Conservation (phyloP, 164 flowering plant species). For the Vitis labrusca region DNA sequence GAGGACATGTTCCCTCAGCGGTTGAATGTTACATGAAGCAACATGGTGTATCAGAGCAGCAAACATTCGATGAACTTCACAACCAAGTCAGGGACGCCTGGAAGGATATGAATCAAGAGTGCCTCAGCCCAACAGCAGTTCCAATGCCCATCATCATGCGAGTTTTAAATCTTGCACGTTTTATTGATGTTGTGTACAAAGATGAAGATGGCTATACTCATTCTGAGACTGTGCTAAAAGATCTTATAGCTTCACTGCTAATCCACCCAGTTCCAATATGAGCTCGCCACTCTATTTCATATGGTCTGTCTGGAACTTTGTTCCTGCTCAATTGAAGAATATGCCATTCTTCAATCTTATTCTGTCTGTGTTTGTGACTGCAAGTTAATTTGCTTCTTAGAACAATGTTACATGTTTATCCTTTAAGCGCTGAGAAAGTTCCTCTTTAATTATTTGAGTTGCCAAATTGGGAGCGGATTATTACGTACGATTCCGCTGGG, state of each 20-base stretch:
- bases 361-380: too few relatives aligned
- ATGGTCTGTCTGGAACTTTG: too few relatives aligned
- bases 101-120: not conserved
- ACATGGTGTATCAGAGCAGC: constrained; percentile 20
- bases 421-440: too few relatives aligned
- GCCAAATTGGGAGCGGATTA: too few relatives aligned
- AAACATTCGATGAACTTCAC: constrained; percentile 8
- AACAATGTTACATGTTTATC: too few relatives aligned
- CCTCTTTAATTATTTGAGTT: too few relatives aligned
- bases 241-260: not conserved
- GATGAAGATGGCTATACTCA: not conserved
- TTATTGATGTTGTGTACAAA: not conserved
- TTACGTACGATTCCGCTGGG: too few relatives aligned
- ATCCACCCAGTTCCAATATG: not conserved
- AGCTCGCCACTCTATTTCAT: too few relatives aligned
- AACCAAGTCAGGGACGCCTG: not conserved
- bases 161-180: not conserved
- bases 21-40: constrained; percentile 38
- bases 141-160: not conserved
- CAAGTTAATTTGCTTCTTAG: too few relatives aligned
- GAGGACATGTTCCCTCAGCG: constrained; percentile 10
- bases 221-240: not conserved
- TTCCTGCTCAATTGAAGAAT: too few relatives aligned
- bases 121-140: not conserved
- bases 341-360: too few relatives aligned